Base-by-base conservation (phyloP, 352 stramenopile genomes). In the Halophytophthora polymorphica region DNA sequence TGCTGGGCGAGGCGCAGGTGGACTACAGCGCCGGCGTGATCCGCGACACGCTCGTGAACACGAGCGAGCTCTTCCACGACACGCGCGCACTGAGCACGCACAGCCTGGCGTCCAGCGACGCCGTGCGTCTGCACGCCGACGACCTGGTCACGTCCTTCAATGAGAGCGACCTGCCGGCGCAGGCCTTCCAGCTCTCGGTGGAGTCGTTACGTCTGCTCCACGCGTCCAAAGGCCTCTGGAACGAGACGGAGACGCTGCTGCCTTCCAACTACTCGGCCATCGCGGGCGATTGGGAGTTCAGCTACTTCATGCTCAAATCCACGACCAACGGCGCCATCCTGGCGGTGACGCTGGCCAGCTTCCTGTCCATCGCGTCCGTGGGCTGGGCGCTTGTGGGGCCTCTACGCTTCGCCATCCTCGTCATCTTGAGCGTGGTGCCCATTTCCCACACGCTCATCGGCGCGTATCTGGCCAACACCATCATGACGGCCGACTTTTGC, bases 401-500 rank as follows among this genome's bases (percentile, higher is more conserved):
- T 13, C 57, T 93, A 37, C 69, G 83, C 10, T 49, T 93, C 43
- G 75, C 83, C n/a, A 85, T 93, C 55, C 63, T 93, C 3, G 53
- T 93, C 8, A 77, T 90, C 23, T 39, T 93, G 39, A 89, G 77
- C 33, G 69, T 90, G 35, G 71, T 93, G 36, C 83, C 83, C 2
- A 80, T 90, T 25, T 90, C 83, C 1, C 80, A 93, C 67, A 88
- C 79, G 21, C 57, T 93, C 6, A 83, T 90, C 44, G 83, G 83
- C 15, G 74, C 84, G 10, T 93, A 90, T 46, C 45, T 93, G 38
- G 83, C 79, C 53, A 84, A 79, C 35, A 88, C 79, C 29, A 86
- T 93, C 55, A 73, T 90, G 70, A 88, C 80, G 31, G 75, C 83
- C 17, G 83, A 93, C 57, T 90, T 90, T 40, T 93, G 83, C 37